Evolutionary conservation across 2,329 filamentous ascomycete species (phyloP), one percentile per base, ranked within the genome.

Genomic region (Claviceps sp.): DNA sequence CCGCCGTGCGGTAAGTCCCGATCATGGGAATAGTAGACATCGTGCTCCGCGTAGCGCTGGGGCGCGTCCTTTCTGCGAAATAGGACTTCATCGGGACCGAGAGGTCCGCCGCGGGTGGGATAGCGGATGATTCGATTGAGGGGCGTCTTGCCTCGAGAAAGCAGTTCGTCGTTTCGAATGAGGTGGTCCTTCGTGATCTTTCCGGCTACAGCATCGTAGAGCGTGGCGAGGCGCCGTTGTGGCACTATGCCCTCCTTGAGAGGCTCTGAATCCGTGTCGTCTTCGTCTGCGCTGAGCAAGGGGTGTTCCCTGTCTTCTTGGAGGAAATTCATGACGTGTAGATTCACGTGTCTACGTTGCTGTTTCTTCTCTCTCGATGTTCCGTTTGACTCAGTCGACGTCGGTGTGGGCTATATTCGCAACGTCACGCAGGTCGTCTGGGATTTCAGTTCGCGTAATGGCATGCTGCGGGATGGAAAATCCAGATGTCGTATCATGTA

Each of bases 141-240:
- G 4, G 5, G 22, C 37, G 40, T 37, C 30, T 47, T 47, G 8
- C 8, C 16, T 5, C 19, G 42, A 11, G 8, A 42, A 4, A 17
- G 8, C 1, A 17, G 14, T 42, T 17, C 24, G 42, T 63, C 60
- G 43, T 58, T 51, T 47, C 55, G 52, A 22, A 57, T 55, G 13
- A 59, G 56, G 48, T 58, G 54, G 37, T 57, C 55, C 47, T 59
- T 57, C 45, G 58, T 62, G 45, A 67, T 60, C 54, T 62, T 66
- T 53, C 65, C 65, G 67, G 84, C 83, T 51, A 87, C 82, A 16
- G 84, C 84, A 67, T 89, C 85, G 65, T 85, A 89, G 19, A 89
- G 67, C 19, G 75, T 87, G 42, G 76, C 73, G 40, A 66, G 62
- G 16, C 65, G 64, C 44, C 66, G 62, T 14, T 65, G 62, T 19